These are phyloP conservation scores for Colletotrichum limetticola DNA, from an alignment of 2,329 filamentous ascomycete genomes.

Conservation along the genomic window DNA sequence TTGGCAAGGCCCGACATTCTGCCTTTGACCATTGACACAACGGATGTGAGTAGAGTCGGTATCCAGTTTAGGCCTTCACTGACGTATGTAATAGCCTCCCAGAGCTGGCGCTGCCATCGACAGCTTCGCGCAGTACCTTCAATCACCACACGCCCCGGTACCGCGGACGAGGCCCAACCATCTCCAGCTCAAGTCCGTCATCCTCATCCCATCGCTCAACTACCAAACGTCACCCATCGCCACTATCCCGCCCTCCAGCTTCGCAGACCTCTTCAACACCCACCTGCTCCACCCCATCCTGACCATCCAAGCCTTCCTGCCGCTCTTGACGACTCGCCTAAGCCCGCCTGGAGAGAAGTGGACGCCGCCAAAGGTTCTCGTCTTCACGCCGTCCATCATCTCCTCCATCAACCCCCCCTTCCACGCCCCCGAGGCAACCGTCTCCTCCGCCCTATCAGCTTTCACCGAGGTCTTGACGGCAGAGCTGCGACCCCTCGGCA, in stretches of 20 bases:
- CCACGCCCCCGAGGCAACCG: conserved; percentile 85
- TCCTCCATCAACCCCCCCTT: conserved; percentile 83
- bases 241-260: conserved; percentile 83
- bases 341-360: conserved; percentile 61
- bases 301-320: conserved; percentile 89
- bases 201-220: conserved; percentile 84
- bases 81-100: conserved; percentile 63
- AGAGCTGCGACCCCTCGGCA: conserved; percentile 80
- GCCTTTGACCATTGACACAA: conserved; percentile 84
- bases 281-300: conserved; percentile 91
- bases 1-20: conserved; percentile 85
- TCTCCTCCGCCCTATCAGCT: conserved; percentile 87
- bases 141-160: conserved; percentile 79
- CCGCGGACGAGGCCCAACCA: conserved; percentile 80
- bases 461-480: conserved; percentile 84
- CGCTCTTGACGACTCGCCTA: conserved; percentile 74
- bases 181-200: conserved; percentile 80
- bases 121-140: conserved; percentile 77
- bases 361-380: conserved; percentile 73
- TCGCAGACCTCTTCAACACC: conserved; percentile 91
- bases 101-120: conserved; percentile 76
- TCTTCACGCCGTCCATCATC: conserved; percentile 84
- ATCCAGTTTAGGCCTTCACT: conserved; percentile 6
- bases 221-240: conserved; percentile 88
- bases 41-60: conserved; percentile 67